Percentiles rank a stretch among this genome's conserved stretches.
Evolutionary conservation across 805 yeast genomes (phyloP).

Genomic region (Lachancea sp.): DNA sequence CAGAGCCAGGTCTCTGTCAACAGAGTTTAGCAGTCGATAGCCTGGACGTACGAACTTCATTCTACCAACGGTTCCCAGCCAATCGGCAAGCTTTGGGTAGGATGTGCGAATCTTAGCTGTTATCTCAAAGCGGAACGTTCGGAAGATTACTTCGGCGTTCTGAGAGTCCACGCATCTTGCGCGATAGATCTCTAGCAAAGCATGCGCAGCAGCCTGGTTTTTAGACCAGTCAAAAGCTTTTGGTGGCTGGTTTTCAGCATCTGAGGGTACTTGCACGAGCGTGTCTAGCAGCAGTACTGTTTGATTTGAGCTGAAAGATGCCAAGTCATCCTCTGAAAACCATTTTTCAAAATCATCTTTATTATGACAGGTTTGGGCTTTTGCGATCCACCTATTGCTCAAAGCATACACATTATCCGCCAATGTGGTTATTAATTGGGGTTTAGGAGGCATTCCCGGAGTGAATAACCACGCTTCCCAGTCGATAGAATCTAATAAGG

Average conservation of each 20-base stretch:
- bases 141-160: constrained; percentile 76
- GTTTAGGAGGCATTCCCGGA: constrained; percentile 88
- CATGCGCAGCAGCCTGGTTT: constrained; percentile 31
- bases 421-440: constrained; percentile 68
- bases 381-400: constrained; percentile 57
- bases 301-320: constrained; percentile 64
- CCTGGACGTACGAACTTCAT: constrained; percentile 94
- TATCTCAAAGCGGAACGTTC: constrained; percentile 68
- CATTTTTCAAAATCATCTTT: constrained; percentile 20
- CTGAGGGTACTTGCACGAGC: constrained; percentile 40
- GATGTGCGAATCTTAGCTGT: constrained; percentile 42
- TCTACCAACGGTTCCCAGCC: constrained; percentile 90
- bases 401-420: constrained; percentile 66
- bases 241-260: neutral
- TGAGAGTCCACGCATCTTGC: constrained; percentile 44
- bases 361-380: constrained; percentile 23
- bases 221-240: constrained; percentile 32
- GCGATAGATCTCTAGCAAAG: constrained; percentile 35
- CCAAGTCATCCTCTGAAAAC: constrained; percentile 48
- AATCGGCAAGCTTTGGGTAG: constrained; percentile 56
- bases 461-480: constrained; percentile 80
- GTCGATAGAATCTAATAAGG: constrained; percentile 60
- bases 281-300: constrained; percentile 72
- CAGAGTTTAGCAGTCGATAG: constrained; percentile 55
- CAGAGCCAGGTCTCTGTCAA: constrained; percentile 60